Base-by-base conservation (phyloP, 2,329 filamentous ascomycete genomes). In the Fonsecaea erecta region DNA sequence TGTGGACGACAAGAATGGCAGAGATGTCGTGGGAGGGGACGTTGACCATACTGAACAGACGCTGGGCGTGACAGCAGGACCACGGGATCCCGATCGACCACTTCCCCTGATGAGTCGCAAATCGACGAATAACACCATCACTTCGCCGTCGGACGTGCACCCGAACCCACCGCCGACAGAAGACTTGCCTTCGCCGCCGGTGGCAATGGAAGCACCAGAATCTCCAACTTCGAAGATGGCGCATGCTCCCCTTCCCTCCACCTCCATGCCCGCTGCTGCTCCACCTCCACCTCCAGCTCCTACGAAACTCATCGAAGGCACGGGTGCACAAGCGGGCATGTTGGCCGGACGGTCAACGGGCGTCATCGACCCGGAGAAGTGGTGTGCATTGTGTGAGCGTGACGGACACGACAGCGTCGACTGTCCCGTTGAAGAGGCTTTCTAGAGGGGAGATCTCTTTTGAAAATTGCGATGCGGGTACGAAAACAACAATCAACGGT, bases 321-420 rank as follows among this genome's bases (percentile, higher is more conserved):
- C 78, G 75, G 59, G 74, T 71, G 63, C 75, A 72, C 40, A 78
- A 73, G 62, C 78, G 73, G 63, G 87, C 1, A 88, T 91, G 1
- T 85, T 92, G 26, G 89, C 91, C 3, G 91, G 91, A 59, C 94
- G 92, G 80, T 87, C 89, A 70, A 92, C 88, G 62, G 90, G 90
- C 0, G 81, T 91, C 53, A 83, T 94, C 70, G 92, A 98, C 73
- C 86, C 89, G 61, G 86, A 89, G 68, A 97, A 97, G 80, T 99
- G 95, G 95, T 99, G 95, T 78, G 95, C 95, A 16, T 83, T 98
- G 52, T 99, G 95, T 76, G 95, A 99, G 82, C 88, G 92, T 68
- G 95, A 99, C 74, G 95, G 95, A 14, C 95, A 99, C 76, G 91
- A 97, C 78, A 97, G 94, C 74, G 93, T 96, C 67, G 92, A 96